These are phyloP conservation scores for Guadua angustifolia DNA, from an alignment of 176 grass and related monocot genomes.

Conservation along the genomic window DNA sequence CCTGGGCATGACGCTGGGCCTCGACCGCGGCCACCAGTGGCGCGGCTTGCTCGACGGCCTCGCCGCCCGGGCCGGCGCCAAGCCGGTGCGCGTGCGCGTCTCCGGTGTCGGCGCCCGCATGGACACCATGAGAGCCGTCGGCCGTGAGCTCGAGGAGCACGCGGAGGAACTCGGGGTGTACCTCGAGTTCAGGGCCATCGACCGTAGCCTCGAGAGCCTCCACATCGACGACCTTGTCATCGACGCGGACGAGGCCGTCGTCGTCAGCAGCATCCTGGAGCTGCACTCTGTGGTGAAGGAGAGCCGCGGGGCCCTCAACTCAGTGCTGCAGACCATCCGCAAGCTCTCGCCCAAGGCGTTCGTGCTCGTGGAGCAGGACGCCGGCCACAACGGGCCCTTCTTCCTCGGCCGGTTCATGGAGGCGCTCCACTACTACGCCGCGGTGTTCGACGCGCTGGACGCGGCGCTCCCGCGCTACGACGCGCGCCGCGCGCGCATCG, in stretches of 20 bases:
- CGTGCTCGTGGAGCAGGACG: conserved; percentile 75
- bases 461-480: conserved; percentile 67
- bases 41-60: conserved; percentile 57
- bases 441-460: conserved; percentile 75
- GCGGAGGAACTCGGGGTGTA: conserved; percentile 37
- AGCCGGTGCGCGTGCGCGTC: conserved; percentile 52
- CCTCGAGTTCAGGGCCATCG: conserved; percentile 57
- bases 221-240: conserved; percentile 47
- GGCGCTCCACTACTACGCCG: conserved; percentile 79
- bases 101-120: conserved; percentile 47
- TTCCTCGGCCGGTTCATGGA: conserved; percentile 82
- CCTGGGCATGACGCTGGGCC: conserved; percentile 66
- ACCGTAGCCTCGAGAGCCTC: conserved; percentile 61
- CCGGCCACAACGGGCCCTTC: conserved; percentile 74
- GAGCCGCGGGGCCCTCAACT: conserved; percentile 73
- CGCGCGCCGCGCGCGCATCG: conserved; percentile 54
- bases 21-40: conserved; percentile 62
- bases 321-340: conserved; percentile 62
- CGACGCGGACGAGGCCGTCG: conserved; percentile 48
- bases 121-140: conserved; percentile 48
- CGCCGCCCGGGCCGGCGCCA: conserved; percentile 25
- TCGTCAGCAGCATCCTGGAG: conserved; percentile 67
- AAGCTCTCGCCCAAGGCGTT: conserved; percentile 55
- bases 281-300: conserved; percentile 79
- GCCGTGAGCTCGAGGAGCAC: conserved; percentile 49